These are phyloP conservation scores for Aulographum hederae DNA, from an alignment of 2,329 filamentous ascomycete genomes.

Conservation along the genomic window DNA sequence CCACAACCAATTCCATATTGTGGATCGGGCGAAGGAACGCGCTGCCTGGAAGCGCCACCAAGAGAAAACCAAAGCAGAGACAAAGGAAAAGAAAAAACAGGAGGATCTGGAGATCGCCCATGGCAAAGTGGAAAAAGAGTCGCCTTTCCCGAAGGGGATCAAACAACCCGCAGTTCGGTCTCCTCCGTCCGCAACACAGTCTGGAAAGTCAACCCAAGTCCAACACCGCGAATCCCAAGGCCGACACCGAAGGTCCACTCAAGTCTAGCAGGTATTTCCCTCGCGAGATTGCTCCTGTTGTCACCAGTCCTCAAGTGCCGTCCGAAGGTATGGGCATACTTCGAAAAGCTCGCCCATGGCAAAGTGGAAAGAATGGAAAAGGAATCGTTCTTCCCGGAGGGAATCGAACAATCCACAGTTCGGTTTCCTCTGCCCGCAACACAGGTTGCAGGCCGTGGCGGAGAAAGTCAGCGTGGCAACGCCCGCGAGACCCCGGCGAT, in stretches of 20 bases:
- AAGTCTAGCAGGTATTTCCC: too few relatives aligned
- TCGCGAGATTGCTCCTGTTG: too few relatives aligned
- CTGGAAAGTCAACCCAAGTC: too few relatives aligned
- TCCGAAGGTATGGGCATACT: too few relatives aligned
- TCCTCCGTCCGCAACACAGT: conserved; percentile 85
- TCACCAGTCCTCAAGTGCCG: too few relatives aligned
- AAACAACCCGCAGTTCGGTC: conserved; percentile 89
- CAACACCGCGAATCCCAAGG: too few relatives aligned
- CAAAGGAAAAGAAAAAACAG: conserved; percentile 78
- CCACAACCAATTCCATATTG: conserved; percentile 87
- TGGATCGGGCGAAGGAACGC: conserved; percentile 66
- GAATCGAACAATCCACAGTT: conserved; percentile 89
- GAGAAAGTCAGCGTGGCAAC: conserved; percentile 47
- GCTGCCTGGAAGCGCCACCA: conserved; percentile 77
- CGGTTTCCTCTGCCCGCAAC: conserved; percentile 85
- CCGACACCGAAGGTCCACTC: too few relatives aligned
- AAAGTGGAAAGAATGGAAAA: too few relatives aligned
- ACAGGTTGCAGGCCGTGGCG: conserved; percentile 56
- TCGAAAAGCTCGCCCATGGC: too few relatives aligned
- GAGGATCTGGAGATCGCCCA: too few relatives aligned
- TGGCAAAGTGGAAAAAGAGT: too few relatives aligned
- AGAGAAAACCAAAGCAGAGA: conserved; percentile 69
- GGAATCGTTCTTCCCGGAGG: too few relatives aligned
- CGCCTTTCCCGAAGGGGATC: conserved; percentile 81
- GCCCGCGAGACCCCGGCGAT: conserved; percentile 51